Percentiles rank a stretch among this genome's conserved stretches.
phyloP scores from a whole-genome alignment of 305 asterid species.

The Fraxinus floribunda region DNA sequence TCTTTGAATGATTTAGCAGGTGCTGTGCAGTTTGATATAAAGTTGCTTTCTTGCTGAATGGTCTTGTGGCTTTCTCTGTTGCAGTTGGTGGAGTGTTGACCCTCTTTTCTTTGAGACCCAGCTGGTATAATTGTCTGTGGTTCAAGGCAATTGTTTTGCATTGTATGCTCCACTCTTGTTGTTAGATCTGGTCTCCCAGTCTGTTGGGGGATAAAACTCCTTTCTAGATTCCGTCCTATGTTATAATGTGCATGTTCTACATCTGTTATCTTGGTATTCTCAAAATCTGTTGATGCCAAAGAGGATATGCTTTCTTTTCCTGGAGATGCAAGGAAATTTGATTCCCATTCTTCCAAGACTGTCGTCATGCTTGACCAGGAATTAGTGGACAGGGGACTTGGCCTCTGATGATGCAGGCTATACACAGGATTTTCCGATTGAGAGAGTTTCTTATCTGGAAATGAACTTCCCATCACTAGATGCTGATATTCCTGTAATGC shows the following conservation, averaged over 20 bases:
- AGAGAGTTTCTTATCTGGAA: conserved; percentile 25
- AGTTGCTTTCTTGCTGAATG: conserved; percentile 35
- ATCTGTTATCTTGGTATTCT: conserved; percentile 29
- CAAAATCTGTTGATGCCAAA: conserved; percentile 38
- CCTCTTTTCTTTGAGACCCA: conserved; percentile 27
- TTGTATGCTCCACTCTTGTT: conserved; percentile 28
- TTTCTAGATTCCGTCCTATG: conserved; percentile 36
- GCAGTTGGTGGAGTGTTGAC: conserved; percentile 30
- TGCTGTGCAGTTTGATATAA: conserved; percentile 27
- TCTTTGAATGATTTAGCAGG: conserved; percentile 39
- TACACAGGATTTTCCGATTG: conserved; percentile 36
- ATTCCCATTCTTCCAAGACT: conserved; percentile 44
- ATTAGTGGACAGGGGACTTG: conserved; percentile 33
- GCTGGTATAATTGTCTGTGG: conserved; percentile 28
- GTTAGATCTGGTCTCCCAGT: conserved; percentile 35
- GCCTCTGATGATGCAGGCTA: conserved; percentile 24
- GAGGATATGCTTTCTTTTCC: conserved; percentile 46
- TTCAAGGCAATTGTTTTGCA: conserved; percentile 22
- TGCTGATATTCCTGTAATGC: conserved; percentile 41
- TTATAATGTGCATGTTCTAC: conserved; percentile 25
- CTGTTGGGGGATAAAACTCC: conserved; percentile 29
- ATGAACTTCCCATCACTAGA: conserved; percentile 27
- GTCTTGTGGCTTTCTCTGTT: conserved; percentile 31
- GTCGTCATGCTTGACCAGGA: conserved; percentile 40
- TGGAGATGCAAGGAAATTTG: conserved; percentile 28